These are phyloP conservation scores for Penicillium steckii DNA, from an alignment of 495 filamentous ascomycete species.

Conservation along the genomic window DNA sequence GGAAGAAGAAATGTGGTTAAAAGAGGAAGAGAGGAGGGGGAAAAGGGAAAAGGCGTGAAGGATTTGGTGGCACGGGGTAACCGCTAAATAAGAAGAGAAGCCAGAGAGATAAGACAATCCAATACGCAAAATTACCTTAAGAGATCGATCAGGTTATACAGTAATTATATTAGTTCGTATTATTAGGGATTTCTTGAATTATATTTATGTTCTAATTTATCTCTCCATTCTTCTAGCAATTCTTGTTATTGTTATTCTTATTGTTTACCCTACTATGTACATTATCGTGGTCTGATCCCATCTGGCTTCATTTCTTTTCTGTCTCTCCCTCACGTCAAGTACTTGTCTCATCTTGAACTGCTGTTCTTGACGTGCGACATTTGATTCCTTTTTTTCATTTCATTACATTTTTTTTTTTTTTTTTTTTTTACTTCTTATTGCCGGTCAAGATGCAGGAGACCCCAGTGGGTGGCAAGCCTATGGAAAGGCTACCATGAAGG, in stretches of 20 bases:
- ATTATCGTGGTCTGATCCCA: conserved; percentile 4
- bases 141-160: too few species aligned
- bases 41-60: conserved; percentile 1
- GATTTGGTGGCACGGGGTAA: conserved; percentile 27
- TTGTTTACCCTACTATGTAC: too few species aligned
- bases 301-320: neutral
- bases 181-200: too few species aligned
- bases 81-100: conserved; percentile 29
- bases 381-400: neutral
- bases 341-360: neutral
- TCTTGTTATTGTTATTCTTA: too few species aligned
- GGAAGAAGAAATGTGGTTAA: conserved; percentile 17
- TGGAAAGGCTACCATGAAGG: conserved; percentile 10
- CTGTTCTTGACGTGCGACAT: too few species aligned
- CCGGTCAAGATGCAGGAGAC: neutral
- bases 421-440: neutral
- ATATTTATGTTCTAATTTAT: neutral
- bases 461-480: conserved; percentile 8
- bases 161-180: too few species aligned
- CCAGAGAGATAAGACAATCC: conserved; percentile 8
- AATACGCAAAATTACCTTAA: conserved; percentile 4
- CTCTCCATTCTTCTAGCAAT: neutral
- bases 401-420: neutral
- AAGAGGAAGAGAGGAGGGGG: conserved; percentile 5
- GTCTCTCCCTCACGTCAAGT: neutral